Evolutionary conservation across 176 grass and related monocot species (phyloP).

Genomic region (Phragmites australis): DNA sequence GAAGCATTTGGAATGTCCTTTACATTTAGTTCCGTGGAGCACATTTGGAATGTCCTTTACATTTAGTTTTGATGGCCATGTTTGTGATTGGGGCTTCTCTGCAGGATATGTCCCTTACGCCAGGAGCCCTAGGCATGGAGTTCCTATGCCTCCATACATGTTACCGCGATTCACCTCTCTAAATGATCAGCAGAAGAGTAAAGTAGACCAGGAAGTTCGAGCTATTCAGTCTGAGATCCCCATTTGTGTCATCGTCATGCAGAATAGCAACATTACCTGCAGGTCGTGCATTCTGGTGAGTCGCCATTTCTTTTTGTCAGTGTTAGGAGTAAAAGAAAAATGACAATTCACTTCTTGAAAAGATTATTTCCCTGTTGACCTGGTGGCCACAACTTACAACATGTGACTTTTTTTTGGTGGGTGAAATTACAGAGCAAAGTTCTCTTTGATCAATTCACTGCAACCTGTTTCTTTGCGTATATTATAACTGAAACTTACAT

Average conservation of each 20-base stretch:
- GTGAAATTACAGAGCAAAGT: background rate
- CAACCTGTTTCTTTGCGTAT: background rate
- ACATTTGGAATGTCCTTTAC: background rate
- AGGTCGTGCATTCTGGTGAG: background rate
- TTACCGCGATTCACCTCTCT: background rate
- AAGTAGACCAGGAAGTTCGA: background rate
- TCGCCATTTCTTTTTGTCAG: background rate
- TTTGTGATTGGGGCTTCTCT: slow-evolving; percentile 15
- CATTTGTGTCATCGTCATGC: slow-evolving; percentile 8
- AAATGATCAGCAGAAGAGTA: background rate
- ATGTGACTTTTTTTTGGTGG: background rate
- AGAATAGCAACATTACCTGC: background rate
- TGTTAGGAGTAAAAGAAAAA: background rate
- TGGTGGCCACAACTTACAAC: background rate
- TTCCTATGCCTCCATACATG: background rate
- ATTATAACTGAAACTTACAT: background rate
- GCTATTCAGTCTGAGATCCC: slow-evolving; percentile 25
- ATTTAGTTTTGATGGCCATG: background rate
- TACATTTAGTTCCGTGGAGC: background rate
- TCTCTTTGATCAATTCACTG: background rate
- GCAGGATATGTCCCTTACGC: slow-evolving; percentile 18
- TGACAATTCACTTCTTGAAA: background rate
- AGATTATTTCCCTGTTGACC: background rate
- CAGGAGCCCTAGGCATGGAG: slow-evolving; percentile 3
- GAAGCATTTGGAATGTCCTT: background rate